Evolutionary conservation across 768 basidiomycete genomes (phyloP).

Genomic region (Boletus coccyginus): DNA sequence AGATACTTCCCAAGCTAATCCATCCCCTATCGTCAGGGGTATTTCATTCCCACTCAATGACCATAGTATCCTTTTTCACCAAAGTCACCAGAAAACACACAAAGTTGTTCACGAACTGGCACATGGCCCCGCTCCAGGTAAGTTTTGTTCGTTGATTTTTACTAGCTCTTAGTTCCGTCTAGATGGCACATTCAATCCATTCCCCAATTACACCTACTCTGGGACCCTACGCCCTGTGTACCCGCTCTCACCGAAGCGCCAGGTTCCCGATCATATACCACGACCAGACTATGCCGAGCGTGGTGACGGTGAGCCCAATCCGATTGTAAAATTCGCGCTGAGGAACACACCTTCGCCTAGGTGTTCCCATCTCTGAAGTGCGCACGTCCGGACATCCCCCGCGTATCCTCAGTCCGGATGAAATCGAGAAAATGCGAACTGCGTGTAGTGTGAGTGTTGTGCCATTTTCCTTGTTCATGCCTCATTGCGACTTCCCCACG

Average conservation of each 20-base stretch:
- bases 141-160: background rate
- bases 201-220: conserved; percentile 73
- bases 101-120: conserved; percentile 72
- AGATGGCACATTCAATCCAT: conserved; percentile 82
- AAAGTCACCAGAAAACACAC: conserved; percentile 65
- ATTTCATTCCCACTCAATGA: background rate
- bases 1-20: background rate
- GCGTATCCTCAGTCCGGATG: conserved; percentile 62
- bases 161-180: background rate
- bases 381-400: conserved; percentile 58
- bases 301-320: conserved; percentile 51
- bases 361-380: conserved; percentile 58
- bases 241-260: conserved; percentile 77
- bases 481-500: background rate
- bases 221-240: conserved; percentile 80
- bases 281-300: conserved; percentile 80
- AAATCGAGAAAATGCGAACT: conserved; percentile 86
- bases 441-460: conserved; percentile 70
- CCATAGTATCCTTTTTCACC: background rate
- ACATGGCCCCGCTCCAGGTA: conserved; percentile 25
- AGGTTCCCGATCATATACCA: conserved; percentile 79
- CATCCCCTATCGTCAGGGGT: conserved; percentile 23
- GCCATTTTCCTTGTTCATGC: background rate
- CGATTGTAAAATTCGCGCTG: background rate
- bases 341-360: conserved; percentile 34